A percentile compares a stretch with the other conserved stretches of the same genome.
These are phyloP conservation scores for Dinochytrium kinnereticum DNA, from an alignment of 371 early-diverging fungal species.

Conservation along the genomic window DNA sequence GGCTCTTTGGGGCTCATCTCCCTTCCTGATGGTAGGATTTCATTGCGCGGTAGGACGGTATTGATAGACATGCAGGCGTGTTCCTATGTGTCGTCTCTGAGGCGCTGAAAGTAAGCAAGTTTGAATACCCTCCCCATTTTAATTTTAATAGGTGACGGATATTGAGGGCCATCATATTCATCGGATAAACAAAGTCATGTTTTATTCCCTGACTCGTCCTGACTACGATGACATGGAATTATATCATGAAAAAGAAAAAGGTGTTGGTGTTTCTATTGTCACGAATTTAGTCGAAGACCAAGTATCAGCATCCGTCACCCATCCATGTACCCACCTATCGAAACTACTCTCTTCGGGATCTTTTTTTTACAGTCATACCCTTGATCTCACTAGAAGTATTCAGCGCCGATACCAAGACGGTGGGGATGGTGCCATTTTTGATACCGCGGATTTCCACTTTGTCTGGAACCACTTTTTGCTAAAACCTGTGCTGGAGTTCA, in stretches of 20 bases:
- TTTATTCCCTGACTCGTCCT: background rate
- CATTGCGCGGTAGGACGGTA: background rate
- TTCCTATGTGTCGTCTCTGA: background rate
- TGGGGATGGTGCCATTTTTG: constrained; percentile 27
- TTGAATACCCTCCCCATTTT: background rate
- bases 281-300: background rate
- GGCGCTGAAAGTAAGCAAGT: background rate
- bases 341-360: constrained; percentile 54
- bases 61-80: background rate
- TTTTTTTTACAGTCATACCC: constrained; percentile 53
- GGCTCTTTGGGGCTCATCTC: constrained; percentile 1
- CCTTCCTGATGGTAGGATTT: background rate
- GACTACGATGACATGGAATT: background rate
- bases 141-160: background rate
- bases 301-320: constrained; percentile 13
- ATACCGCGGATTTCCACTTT: constrained; percentile 56
- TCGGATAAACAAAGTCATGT: background rate
- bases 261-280: background rate
- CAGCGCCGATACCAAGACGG: constrained; percentile 23
- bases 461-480: constrained; percentile 90
- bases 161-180: background rate
- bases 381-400: constrained; percentile 51
- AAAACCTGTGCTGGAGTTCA: constrained; percentile 74
- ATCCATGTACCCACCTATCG: constrained; percentile 49
- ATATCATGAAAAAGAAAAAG: background rate